These are phyloP conservation scores for Lanmaoa rubissima DNA, from an alignment of 768 basidiomycete species.

Conservation along the genomic window DNA sequence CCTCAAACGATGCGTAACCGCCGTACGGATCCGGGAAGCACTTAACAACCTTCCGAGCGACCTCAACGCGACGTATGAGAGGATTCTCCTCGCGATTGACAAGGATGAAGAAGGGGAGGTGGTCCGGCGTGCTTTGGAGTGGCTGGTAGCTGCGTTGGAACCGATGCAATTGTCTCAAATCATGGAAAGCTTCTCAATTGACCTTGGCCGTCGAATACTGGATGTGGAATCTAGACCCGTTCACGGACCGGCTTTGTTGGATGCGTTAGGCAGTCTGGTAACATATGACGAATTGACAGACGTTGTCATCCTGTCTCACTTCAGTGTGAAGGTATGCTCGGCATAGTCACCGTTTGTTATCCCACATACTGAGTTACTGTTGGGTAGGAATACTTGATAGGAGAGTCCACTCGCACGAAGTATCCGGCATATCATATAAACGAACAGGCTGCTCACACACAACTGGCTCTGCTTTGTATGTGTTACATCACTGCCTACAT, in stretches of 20 bases:
- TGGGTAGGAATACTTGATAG: constrained; percentile 7
- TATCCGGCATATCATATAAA: neutral
- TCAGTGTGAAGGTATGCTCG: constrained; percentile 5
- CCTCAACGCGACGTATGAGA: constrained; percentile 7
- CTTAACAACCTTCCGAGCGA: constrained; percentile 4
- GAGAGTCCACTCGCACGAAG: neutral
- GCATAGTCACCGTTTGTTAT: neutral
- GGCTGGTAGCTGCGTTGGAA: constrained; percentile 7
- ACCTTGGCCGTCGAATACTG: neutral
- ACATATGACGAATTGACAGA: neutral
- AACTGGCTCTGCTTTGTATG: constrained; percentile 6
- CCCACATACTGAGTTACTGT: neutral
- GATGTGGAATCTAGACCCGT: neutral
- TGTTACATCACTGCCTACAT: constrained; percentile 1
- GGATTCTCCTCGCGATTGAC: constrained; percentile 4
- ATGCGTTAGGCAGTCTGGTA: neutral
- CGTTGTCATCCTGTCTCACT: constrained; percentile 1
- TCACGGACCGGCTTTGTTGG: neutral
- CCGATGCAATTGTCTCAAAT: constrained; percentile 4
- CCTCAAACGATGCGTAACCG: constrained; percentile 7
- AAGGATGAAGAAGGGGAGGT: neutral
- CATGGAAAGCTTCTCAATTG: constrained; percentile 3
- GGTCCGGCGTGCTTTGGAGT: neutral
- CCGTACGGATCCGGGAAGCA: neutral
- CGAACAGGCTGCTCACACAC: neutral